Evolutionary conservation across 2,329 filamentous ascomycete genomes (phyloP), one percentile per base, ranked within the genome.

Genomic region (Thielaviopsis euricoi): DNA sequence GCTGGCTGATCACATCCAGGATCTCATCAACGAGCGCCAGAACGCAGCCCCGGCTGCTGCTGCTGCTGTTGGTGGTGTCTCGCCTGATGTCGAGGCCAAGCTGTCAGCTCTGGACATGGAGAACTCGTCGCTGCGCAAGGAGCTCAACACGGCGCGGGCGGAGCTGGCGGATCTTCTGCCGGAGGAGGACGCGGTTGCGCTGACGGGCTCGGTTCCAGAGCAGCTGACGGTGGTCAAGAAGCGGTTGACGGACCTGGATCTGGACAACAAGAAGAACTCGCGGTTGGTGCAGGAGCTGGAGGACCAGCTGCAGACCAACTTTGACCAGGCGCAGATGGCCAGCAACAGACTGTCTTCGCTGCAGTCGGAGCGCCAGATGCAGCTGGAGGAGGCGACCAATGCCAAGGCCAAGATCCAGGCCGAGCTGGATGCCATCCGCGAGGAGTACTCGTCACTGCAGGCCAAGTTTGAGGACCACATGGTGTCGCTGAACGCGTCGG

Each of bases 231-330:
- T 79, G 5, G 73, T 91, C 62, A 83, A 83, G 69, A 81, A 81
- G 67, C 82, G 82, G 67, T 81, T 85, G 70, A 65, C 67, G 7
- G 80, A 84, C 50, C 71, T 86, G 22, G 78, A 84, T 64, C 74
- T 69, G 49, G 77, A 77, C 71, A 95, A 94, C 75, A 85, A 89
- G 74, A 96, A 95, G 77, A 94, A 93, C 70, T 86, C 87, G 49
- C 83, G 89, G 22, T 76, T 98, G 13, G 88, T 98, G 9, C 89
- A 97, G 68, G 91, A 98, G 71, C 82, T 98, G 5, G 93, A 98
- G 71, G 91, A 97, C 65, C 93, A 98, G 70, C 82, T 98, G 57
- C 90, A 91, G 67, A 88, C 80, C 68, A 96, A 93, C 72, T 98
- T 89, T 70, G 93, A 98, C 66, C 87, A 95, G 68, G 89, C 91